Evolutionary conservation across 768 basidiomycete species (phyloP).

Genomic region (Rhodocollybia butyracea): DNA sequence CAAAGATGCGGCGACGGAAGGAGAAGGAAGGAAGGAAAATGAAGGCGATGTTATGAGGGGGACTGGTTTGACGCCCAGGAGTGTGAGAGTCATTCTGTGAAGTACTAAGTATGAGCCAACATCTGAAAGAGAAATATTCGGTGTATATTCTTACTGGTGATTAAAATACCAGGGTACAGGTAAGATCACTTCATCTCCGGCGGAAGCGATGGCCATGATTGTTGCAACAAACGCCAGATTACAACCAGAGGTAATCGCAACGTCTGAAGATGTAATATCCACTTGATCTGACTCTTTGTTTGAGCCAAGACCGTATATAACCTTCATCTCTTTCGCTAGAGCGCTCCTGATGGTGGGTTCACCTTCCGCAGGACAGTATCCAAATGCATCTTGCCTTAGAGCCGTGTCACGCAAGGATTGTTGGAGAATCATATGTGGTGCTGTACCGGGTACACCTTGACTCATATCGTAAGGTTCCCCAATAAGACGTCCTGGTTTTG

Average conservation of each 20-base stretch:
- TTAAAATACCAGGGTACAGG: conserved; percentile 75
- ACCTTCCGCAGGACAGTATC: conserved; percentile 61
- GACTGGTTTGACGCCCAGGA: conserved; percentile 59
- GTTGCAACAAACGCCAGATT: conserved; percentile 68
- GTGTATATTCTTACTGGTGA: conserved; percentile 43
- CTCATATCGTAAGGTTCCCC: conserved; percentile 48
- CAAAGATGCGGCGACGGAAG: conserved; percentile 42
- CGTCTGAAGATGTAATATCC: conserved; percentile 51
- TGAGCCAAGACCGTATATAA: conserved; percentile 48
- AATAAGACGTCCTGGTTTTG: conserved; percentile 36
- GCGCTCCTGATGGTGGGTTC: conserved; percentile 48
- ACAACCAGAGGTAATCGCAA: conserved; percentile 70
- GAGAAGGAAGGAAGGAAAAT: conserved; percentile 59
- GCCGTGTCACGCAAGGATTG: conserved; percentile 43
- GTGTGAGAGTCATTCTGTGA: conserved; percentile 60
- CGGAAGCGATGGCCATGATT: conserved; percentile 62
- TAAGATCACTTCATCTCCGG: conserved; percentile 68
- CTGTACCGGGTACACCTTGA: conserved; percentile 67
- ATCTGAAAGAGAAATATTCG: neutral
- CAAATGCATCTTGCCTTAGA: conserved; percentile 39
- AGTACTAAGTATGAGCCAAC: neutral
- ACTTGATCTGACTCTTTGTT: conserved; percentile 15
- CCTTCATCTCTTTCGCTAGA: conserved; percentile 57
- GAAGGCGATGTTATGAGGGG: conserved; percentile 47
- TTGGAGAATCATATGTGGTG: conserved; percentile 54